These are phyloP conservation scores for Penicillium glabrum DNA, from an alignment of 2,329 filamentous ascomycete species.

Conservation along the genomic window DNA sequence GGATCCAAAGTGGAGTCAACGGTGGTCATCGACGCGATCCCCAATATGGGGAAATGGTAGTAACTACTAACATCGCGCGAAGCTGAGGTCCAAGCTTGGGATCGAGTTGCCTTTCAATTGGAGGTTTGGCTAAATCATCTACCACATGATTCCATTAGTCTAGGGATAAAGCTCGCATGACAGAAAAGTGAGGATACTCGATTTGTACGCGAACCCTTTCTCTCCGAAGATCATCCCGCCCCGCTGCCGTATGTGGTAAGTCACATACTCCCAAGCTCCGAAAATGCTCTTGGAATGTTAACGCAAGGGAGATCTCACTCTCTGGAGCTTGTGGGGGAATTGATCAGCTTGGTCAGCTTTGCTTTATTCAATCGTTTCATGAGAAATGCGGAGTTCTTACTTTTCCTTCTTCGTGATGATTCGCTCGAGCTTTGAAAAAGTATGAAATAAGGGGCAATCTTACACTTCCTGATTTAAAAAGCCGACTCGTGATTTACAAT, in stretches of 20 bases:
- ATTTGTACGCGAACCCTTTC: neutral
- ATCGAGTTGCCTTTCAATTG: neutral
- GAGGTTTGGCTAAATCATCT: neutral
- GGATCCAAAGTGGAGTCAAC: neutral
- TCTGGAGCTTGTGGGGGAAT: neutral
- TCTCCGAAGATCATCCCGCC: constrained; percentile 8
- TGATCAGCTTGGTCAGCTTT: neutral
- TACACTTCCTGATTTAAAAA: neutral
- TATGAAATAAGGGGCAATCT: neutral
- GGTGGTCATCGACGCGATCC: neutral
- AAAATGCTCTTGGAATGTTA: constrained; percentile 17
- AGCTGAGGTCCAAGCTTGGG: neutral
- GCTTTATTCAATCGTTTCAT: neutral
- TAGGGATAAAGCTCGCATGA: neutral
- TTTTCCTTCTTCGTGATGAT: neutral
- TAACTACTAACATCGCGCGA: neutral
- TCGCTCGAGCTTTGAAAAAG: neutral
- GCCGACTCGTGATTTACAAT: neutral
- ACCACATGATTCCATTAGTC: constrained; percentile 8
- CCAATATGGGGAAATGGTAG: neutral
- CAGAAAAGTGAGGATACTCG: neutral
- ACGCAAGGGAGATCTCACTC: constrained; percentile 10
- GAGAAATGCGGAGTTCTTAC: neutral
- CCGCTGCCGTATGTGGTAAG: constrained; percentile 7
- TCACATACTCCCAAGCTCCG: constrained; percentile 22